Conservation (phyloP, 768 basidiomycete species). For the Phylloporus sp. region DNA sequence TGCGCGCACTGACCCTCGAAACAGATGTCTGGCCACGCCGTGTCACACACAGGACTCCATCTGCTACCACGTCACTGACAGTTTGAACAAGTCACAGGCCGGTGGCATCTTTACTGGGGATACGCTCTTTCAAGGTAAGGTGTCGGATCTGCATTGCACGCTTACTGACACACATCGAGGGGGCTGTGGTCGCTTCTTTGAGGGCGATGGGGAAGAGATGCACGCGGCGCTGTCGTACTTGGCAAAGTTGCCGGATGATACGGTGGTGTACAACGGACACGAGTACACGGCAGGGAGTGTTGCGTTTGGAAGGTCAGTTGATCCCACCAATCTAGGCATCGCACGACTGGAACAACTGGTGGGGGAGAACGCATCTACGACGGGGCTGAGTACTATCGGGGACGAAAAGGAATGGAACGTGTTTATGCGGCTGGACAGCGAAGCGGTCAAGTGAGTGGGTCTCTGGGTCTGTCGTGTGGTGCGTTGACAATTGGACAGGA, state of each 20-base stretch:
- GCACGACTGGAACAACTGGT: constrained; percentile 54
- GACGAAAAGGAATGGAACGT: constrained; percentile 96
- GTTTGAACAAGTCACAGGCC: constrained; percentile 42
- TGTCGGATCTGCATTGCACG: background rate
- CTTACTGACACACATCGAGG: constrained; percentile 35
- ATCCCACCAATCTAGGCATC: constrained; percentile 60
- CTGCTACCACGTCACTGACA: constrained; percentile 71
- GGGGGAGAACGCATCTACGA: constrained; percentile 55
- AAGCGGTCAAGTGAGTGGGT: constrained; percentile 55
- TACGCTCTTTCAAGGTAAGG: constrained; percentile 65
- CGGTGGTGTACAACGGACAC: constrained; percentile 83
- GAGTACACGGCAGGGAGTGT: constrained; percentile 80
- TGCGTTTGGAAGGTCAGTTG: constrained; percentile 63
- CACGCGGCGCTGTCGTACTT: constrained; percentile 63
- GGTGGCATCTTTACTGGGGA: constrained; percentile 93
- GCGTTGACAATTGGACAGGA: constrained; percentile 37
- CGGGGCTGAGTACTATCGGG: constrained; percentile 82
- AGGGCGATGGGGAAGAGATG: constrained; percentile 80
- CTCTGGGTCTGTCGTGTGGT: background rate
- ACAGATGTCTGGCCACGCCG: constrained; percentile 78
- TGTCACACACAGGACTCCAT: constrained; percentile 98
- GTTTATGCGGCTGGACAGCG: constrained; percentile 76
- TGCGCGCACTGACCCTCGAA: constrained; percentile 5
- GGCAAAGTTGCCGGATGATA: constrained; percentile 69
- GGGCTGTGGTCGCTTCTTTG: constrained; percentile 94